A percentile compares a stretch with the other conserved stretches of the same genome.
These are phyloP conservation scores for Aspergillus steynii DNA, from an alignment of 495 filamentous ascomycete genomes.

Conservation along the genomic window DNA sequence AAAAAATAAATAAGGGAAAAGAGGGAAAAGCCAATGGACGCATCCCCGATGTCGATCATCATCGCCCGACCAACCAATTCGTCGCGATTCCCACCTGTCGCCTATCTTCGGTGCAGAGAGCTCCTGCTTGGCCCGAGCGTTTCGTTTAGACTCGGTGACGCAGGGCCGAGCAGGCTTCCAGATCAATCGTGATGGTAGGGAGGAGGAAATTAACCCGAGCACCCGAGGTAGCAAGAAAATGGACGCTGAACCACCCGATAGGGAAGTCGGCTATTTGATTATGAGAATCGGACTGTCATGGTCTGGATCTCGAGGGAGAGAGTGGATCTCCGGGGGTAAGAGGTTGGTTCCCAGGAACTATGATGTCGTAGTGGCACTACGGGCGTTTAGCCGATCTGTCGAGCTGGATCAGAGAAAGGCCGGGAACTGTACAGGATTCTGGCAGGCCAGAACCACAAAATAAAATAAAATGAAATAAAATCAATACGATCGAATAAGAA, in stretches of 20 bases:
- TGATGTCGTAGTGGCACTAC: neutral
- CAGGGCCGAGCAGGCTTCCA: neutral
- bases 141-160: neutral
- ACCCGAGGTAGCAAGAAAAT: constrained; percentile 23
- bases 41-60: neutral
- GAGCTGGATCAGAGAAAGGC: too few relatives aligned
- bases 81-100: constrained; percentile 2
- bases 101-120: constrained; percentile 12
- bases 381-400: neutral
- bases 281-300: neutral
- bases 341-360: neutral
- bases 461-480: neutral
- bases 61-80: neutral
- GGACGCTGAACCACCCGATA: constrained; percentile 23
- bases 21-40: neutral
- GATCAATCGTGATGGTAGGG: neutral
- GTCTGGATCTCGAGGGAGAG: neutral
- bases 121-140: neutral
- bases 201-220: constrained; percentile 20
- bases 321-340: neutral
- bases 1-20: neutral
- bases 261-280: constrained; percentile 1
- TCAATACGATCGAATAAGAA: neutral
- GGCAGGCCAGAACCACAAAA: neutral
- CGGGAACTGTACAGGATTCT: neutral